These are phyloP conservation scores for Sporisorium iseilematis-ciliati DNA, from an alignment of 1,284 basidiomycete species.

Conservation along the genomic window DNA sequence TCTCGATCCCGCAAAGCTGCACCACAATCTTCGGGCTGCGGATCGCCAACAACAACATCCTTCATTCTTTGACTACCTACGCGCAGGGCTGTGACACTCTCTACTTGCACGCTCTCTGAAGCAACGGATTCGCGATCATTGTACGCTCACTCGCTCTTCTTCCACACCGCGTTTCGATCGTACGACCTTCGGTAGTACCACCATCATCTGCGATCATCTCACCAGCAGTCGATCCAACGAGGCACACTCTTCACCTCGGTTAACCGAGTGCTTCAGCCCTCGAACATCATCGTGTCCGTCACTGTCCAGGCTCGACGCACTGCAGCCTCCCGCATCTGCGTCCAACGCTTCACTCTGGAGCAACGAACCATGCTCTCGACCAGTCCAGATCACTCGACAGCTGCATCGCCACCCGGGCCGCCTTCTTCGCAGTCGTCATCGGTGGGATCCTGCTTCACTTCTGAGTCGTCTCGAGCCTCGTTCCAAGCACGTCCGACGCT, in stretches of 20 bases:
- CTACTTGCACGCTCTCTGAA: no score
- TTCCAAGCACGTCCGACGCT: conserved; percentile 20
- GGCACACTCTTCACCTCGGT: not conserved
- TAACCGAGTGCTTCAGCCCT: not conserved
- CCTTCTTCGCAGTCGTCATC: conserved; percentile 54
- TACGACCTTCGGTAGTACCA: no score
- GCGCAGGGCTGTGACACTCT: no score
- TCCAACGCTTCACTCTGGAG: not conserved
- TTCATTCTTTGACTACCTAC: no score
- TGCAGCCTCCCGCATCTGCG: not conserved
- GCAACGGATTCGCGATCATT: no score
- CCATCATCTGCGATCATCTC: not conserved
- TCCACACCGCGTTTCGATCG: no score
- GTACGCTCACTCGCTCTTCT: no score
- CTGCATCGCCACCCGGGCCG: conserved; percentile 48
- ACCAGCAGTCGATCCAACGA: not conserved
- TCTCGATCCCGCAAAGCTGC: no score
- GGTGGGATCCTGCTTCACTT: conserved; percentile 46
- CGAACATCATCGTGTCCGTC: not conserved
- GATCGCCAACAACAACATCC: no score
- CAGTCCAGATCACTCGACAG: conserved; percentile 35
- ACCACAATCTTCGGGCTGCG: no score
- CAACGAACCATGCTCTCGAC: conserved; percentile 47
- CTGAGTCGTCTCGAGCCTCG: conserved; percentile 40
- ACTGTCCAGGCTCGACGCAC: not conserved